Conservation (phyloP, 345 rosid genomes). For the Cochlearia excelsa region DNA sequence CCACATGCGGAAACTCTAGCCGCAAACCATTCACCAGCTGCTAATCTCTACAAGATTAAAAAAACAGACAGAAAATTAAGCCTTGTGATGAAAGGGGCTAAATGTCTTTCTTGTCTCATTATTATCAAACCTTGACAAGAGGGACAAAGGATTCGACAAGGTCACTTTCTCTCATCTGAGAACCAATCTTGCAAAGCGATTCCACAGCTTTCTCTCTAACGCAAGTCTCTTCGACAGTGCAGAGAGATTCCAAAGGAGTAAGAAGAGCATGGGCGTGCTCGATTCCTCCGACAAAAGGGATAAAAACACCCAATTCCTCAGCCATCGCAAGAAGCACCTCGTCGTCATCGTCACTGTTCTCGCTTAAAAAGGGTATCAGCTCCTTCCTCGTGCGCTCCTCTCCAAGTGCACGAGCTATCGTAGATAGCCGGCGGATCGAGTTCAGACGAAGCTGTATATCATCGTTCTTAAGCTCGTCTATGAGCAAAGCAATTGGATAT, state of each 20-base stretch:
- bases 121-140: constrained; percentile 66
- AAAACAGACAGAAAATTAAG: not conserved
- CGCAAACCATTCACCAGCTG: constrained; percentile 97
- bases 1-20: constrained; percentile 96
- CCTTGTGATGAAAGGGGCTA: constrained; percentile 1
- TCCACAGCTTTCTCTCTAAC: constrained; percentile 90
- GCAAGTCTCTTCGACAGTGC: constrained; percentile 88
- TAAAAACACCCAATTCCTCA: constrained; percentile 83
- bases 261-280: constrained; percentile 75
- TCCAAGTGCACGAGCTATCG: constrained; percentile 94
- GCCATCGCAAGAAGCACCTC: constrained; percentile 98
- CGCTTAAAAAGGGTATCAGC: constrained; percentile 80
- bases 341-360: constrained; percentile 92
- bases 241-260: constrained; percentile 80
- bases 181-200: constrained; percentile 78
- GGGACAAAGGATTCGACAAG: constrained; percentile 75
- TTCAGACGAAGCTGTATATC: constrained; percentile 91
- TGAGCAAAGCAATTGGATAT: constrained; percentile 84
- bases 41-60: constrained; percentile 59
- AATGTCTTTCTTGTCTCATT: not conserved
- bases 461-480: constrained; percentile 90
- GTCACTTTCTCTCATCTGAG: constrained; percentile 87
- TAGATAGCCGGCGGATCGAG: constrained; percentile 84
- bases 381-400: constrained; percentile 94
- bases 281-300: constrained; percentile 88